Conservation (phyloP, 1,284 basidiomycete genomes). For the Porogramme epimiltina region DNA sequence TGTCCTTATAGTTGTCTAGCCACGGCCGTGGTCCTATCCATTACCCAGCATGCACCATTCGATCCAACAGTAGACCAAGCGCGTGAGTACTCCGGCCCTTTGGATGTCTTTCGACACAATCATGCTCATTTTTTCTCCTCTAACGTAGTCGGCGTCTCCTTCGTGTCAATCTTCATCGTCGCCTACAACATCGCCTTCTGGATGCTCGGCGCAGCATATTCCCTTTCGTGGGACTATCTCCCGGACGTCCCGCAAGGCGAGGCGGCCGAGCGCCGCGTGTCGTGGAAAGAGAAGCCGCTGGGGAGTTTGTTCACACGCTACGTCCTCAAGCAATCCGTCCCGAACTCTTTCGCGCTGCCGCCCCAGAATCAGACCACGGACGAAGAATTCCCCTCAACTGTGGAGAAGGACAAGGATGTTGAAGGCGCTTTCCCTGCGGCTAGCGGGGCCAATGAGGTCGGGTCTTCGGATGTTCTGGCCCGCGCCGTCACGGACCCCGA, state of each 20-base stretch:
- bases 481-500: slow-evolving; percentile 21
- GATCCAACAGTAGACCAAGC: slow-evolving; percentile 44
- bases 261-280: slow-evolving; percentile 34
- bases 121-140: not conserved
- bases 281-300: slow-evolving; percentile 42
- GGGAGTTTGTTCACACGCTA: slow-evolving; percentile 31
- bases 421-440: not conserved
- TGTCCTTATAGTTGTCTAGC: slow-evolving; percentile 28
- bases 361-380: too few relatives aligned
- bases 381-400: too few relatives aligned
- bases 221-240: slow-evolving; percentile 41
- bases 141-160: slow-evolving; percentile 40
- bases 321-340: slow-evolving; percentile 18
- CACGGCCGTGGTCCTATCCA: slow-evolving; percentile 48
- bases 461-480: not conserved
- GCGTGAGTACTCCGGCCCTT: slow-evolving; percentile 27
- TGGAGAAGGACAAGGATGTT: slow-evolving; percentile 9
- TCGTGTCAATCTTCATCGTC: slow-evolving; percentile 43
- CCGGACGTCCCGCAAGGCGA: slow-evolving; percentile 40
- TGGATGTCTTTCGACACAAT: not conserved
- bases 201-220: slow-evolving; percentile 39
- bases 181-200: slow-evolving; percentile 41
- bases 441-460: not conserved
- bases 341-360: not conserved
- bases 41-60: slow-evolving; percentile 49